Conservation (phyloP, 805 yeast genomes). For the Gaillardinia entomophila region DNA sequence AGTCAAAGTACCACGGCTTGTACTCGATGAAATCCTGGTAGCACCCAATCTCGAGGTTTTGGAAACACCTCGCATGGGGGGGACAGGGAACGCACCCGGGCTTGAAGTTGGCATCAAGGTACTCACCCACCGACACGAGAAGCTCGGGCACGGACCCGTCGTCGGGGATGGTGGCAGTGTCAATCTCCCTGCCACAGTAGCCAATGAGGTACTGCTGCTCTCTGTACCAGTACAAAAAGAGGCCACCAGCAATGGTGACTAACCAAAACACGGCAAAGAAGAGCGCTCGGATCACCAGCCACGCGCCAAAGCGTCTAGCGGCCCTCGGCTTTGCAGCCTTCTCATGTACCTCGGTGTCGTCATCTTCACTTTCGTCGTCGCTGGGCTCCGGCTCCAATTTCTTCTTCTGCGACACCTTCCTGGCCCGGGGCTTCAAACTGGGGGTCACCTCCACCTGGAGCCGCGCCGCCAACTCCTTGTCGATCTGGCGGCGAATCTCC, state of each 20-base stretch:
- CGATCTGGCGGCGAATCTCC: constrained; percentile 3
- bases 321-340: constrained; percentile 1
- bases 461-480: constrained; percentile 13
- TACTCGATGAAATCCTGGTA: constrained; percentile 54
- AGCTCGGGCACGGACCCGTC: constrained; percentile 19
- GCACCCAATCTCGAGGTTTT: constrained; percentile 57
- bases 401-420: neutral
- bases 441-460: constrained; percentile 5
- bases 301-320: constrained; percentile 5
- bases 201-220: constrained; percentile 62
- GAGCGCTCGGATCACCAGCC: constrained; percentile 8
- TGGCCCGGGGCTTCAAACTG: constrained; percentile 2
- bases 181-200: constrained; percentile 64
- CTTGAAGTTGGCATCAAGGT: constrained; percentile 38
- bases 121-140: constrained; percentile 34
- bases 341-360: no score
- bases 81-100: constrained; percentile 81
- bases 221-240: constrained; percentile 54
- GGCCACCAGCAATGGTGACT: constrained; percentile 28
- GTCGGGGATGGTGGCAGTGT: constrained; percentile 35
- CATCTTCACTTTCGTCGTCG: neutral
- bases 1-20: constrained; percentile 51
- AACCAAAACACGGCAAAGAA: constrained; percentile 23
- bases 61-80: constrained; percentile 68
- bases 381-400: neutral